Conservation (phyloP, 345 rosid species). For the Hibiscus trionum region DNA sequence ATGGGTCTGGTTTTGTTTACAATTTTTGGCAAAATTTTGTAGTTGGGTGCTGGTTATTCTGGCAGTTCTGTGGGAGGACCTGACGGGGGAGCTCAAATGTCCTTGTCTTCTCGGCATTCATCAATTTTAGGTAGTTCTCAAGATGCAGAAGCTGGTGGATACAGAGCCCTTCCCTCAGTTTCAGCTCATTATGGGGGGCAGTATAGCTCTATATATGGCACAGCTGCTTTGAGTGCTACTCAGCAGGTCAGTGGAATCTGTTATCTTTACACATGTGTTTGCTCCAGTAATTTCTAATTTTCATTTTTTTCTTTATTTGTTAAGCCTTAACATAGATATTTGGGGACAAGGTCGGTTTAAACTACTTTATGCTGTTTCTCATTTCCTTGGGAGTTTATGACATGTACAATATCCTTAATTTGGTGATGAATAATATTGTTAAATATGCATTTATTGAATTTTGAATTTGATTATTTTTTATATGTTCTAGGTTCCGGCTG, state of each 20-base stretch:
- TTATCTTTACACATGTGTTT: not conserved
- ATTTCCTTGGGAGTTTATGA: not conserved
- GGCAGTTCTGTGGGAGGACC: conserved; percentile 57
- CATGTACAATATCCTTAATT: not conserved
- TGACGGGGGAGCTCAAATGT: conserved; percentile 58
- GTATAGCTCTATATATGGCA: conserved; percentile 59
- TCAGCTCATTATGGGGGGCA: conserved; percentile 66
- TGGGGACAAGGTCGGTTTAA: not conserved
- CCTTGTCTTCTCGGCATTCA: conserved; percentile 56
- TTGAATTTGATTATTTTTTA: not conserved
- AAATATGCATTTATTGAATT: not conserved
- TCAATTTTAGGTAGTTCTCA: conserved; percentile 50
- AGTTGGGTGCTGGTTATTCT: conserved; percentile 58
- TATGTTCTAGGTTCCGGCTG: not conserved
- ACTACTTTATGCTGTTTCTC: not conserved
- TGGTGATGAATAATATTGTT: not conserved
- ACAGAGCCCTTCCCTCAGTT: conserved; percentile 50
- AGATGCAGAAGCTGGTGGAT: conserved; percentile 62
- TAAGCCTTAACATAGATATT: not conserved
- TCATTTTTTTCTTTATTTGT: not conserved
- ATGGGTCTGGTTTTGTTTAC: not conserved
- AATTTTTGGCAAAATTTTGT: conserved; percentile 8
- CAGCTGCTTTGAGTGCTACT: conserved; percentile 46
- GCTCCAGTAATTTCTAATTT: not conserved
- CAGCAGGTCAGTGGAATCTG: conserved; percentile 44